Evolutionary conservation across 495 filamentous ascomycete genomes (phyloP), one percentile per base, ranked within the genome.

Genomic region (Xylaria castorea): DNA sequence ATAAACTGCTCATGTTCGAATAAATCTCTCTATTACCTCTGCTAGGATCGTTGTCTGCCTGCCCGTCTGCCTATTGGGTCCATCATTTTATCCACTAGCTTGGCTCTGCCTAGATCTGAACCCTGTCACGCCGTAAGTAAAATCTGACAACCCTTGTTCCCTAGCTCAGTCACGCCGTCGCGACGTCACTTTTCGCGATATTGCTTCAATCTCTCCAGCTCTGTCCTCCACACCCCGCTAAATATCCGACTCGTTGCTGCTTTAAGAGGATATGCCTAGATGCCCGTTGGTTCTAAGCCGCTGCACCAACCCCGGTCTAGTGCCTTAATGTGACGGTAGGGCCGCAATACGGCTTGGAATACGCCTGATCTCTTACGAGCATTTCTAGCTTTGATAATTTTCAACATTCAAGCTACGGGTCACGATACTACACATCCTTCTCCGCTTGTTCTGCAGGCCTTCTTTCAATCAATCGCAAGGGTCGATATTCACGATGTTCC

Each of bases 1-100:
- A 32, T 50, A 25, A 27, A 66, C 50, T 9, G 11, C 63, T 22
- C 63, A 30, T 46, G 25, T 16, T 44, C 27, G 46, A 11, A 32
- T 25, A 5, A 36, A n/a, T 30, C 32, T 34, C 22, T 12, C 30
- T n/a, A 44, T 36, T 25, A 5, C n/a, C 48, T 11, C 14, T 51
- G 20, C 64, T 4, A 20, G 22, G 50, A 22, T 5, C 34, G 12
- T 57, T 32, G 48, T 36, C 44, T 68, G 66, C 65, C 65, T 68
- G 48, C 64, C 22, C 65, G 48, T 68, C 65, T 68, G 65, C 66
- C 66, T 68, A n/a, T n/a, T 64, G 20, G 38, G 22, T 38, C 61
- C 12, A n/a, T 11, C 11, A 30, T 63, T 62, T 38, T 3, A 38
- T n/a, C 18, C 16, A 8, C 30, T 63, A 30, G 36, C 61, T 44